These are phyloP conservation scores for Colletotrichum brevisporum DNA, from an alignment of 2,329 filamentous ascomycete species.

Conservation along the genomic window DNA sequence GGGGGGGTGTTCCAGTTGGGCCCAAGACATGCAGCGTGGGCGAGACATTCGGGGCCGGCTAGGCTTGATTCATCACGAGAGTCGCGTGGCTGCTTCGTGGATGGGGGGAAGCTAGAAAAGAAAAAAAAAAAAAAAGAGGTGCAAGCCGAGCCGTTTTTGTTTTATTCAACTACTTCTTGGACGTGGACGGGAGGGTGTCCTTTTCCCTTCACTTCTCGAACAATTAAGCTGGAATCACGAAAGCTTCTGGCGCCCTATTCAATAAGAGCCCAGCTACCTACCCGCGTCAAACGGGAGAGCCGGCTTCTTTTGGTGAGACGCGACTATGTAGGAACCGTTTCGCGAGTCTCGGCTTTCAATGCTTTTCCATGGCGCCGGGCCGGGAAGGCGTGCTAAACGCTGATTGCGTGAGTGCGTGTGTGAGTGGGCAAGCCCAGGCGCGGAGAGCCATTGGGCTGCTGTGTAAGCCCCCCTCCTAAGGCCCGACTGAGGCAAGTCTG, in stretches of 20 bases:
- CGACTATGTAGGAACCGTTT: not conserved
- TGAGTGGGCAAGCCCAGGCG: not conserved
- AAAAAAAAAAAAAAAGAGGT: conserved; percentile 2
- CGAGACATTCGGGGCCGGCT: conserved; percentile 8
- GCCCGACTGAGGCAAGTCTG: conserved; percentile 1
- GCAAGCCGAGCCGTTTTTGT: conserved; percentile 10
- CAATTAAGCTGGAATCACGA: no score
- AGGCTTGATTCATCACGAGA: conserved; percentile 11
- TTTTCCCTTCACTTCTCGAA: no score
- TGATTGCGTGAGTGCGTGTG: not conserved
- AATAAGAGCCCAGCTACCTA: no score
- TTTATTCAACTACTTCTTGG: not conserved
- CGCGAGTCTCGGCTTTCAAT: not conserved
- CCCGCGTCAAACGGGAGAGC: no score
- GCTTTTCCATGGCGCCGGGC: not conserved
- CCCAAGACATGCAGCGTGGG: conserved; percentile 20
- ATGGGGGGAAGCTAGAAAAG: not conserved
- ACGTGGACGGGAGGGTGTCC: not conserved
- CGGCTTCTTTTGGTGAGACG: not conserved
- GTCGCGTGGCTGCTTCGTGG: conserved; percentile 20
- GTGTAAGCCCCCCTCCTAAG: not conserved
- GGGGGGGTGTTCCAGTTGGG: not conserved
- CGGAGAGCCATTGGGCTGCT: not conserved
- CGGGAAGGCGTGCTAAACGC: not conserved
- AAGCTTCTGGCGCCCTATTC: no score